Conservation (phyloP, 345 rosid species). For the Melaleuca alternifolia region DNA sequence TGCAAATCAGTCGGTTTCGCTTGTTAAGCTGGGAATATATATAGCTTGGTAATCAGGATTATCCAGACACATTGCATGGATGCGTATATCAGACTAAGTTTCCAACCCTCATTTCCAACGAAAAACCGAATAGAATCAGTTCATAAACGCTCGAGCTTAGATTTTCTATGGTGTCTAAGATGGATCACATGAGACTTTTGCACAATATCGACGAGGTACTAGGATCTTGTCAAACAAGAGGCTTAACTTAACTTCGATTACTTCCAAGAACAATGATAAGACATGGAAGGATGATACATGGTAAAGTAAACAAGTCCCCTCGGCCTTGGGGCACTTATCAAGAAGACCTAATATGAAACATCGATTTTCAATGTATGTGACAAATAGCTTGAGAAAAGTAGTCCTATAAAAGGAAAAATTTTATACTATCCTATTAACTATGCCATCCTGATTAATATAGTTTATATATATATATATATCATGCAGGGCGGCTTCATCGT, state of each 20-base stretch:
- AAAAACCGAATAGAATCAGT: neutral
- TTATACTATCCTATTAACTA: neutral
- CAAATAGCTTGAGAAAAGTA: neutral
- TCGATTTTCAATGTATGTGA: neutral
- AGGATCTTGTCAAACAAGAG: neutral
- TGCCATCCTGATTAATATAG: neutral
- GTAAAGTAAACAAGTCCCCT: neutral
- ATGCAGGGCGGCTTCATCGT: no score
- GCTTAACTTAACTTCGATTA: neutral
- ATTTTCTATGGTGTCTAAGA: neutral
- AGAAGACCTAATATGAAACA: neutral
- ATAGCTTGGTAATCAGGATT: neutral
- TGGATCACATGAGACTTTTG: neutral
- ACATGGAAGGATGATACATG: neutral
- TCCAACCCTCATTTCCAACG: neutral
- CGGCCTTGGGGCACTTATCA: neutral
- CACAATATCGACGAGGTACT: neutral
- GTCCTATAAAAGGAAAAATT: neutral
- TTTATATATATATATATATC: no score
- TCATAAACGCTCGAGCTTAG: neutral
- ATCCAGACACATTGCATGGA: neutral
- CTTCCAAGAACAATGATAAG: neutral
- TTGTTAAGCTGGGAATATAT: neutral
- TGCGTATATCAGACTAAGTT: neutral
- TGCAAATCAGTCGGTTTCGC: neutral